Conservation (phyloP, 805 yeast genomes). For the Pichia phayaonensis region DNA sequence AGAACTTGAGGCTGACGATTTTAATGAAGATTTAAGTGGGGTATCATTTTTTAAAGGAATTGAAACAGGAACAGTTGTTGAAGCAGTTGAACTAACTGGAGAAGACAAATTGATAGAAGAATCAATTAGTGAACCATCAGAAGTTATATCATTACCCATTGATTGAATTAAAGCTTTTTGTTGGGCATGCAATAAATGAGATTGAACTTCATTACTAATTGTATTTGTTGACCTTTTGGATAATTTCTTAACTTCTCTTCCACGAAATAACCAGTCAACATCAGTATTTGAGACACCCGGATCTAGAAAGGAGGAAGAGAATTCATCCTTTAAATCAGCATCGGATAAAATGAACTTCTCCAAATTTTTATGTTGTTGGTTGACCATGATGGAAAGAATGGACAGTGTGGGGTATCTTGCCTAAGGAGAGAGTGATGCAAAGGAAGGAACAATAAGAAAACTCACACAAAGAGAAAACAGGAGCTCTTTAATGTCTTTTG, state of each 20-base stretch:
- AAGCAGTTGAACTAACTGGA: background rate
- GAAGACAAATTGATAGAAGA: background rate
- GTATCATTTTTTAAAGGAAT: background rate
- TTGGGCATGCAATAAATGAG: conserved; percentile 25
- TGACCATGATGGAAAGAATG: background rate
- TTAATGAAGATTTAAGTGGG: conserved; percentile 8
- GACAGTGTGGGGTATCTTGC: background rate
- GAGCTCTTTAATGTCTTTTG: too few relatives aligned
- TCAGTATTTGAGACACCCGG: conserved; percentile 64
- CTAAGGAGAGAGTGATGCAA: background rate
- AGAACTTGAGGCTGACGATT: conserved; percentile 3
- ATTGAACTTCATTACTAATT: conserved; percentile 25
- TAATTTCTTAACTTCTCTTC: conserved; percentile 54
- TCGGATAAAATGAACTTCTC: background rate
- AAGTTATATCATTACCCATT: conserved; percentile 3
- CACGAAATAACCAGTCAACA: conserved; percentile 80
- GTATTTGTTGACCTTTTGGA: conserved; percentile 33
- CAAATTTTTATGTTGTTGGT: background rate
- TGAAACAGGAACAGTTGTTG: background rate
- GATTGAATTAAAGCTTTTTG: conserved; percentile 16
- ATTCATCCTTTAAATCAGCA: background rate
- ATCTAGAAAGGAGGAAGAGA: conserved; percentile 10
- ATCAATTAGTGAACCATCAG: background rate
- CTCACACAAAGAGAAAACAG: background rate
- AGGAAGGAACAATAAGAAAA: too few relatives aligned